These are phyloP conservation scores for Barnettozyma pratensis DNA, from an alignment of 805 yeast genomes.

Conservation along the genomic window DNA sequence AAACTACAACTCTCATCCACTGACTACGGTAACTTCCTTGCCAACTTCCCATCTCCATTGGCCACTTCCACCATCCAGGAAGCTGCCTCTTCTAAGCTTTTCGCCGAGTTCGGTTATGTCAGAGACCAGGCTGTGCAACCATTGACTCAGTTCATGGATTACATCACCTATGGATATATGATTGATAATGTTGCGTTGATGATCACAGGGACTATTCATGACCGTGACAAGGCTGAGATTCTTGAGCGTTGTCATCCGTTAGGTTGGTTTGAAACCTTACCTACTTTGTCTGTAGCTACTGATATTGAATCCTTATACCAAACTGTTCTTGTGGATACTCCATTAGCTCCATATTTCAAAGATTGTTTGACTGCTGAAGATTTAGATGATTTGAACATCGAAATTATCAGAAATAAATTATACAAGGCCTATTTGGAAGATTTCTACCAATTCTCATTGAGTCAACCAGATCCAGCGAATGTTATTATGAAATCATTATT, in stretches of 20 bases:
- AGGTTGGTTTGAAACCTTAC: conserved; percentile 98
- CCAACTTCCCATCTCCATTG: conserved; percentile 77
- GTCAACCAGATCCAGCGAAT: conserved; percentile 68
- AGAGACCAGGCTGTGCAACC: conserved; percentile 80
- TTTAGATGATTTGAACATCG: conserved; percentile 92
- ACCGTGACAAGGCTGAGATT: conserved; percentile 84
- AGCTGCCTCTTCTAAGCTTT: conserved; percentile 65
- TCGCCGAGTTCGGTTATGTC: conserved; percentile 79
- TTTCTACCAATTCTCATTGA: conserved; percentile 60
- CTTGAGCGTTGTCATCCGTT: conserved; percentile 90
- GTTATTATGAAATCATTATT: conserved; percentile 77
- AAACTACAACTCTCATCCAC: conserved; percentile 93
- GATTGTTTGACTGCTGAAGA: conserved; percentile 83
- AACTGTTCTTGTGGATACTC: conserved; percentile 92
- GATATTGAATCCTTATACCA: conserved; percentile 91
- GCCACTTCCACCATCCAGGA: conserved; percentile 86
- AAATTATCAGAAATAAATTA: conserved; percentile 84
- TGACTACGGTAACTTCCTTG: conserved; percentile 87
- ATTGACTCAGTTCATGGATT: conserved; percentile 81
- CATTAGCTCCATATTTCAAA: conserved; percentile 93
- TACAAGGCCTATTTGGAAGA: conserved; percentile 93
- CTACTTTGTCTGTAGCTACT: conserved; percentile 90
- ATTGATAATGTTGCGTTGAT: conserved; percentile 93
- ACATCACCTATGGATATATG: conserved; percentile 94
- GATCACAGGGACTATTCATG: conserved; percentile 96